phyloP scores from a whole-genome alignment of 1,284 basidiomycete species.

The Butyriboletus appendiculatus region DNA sequence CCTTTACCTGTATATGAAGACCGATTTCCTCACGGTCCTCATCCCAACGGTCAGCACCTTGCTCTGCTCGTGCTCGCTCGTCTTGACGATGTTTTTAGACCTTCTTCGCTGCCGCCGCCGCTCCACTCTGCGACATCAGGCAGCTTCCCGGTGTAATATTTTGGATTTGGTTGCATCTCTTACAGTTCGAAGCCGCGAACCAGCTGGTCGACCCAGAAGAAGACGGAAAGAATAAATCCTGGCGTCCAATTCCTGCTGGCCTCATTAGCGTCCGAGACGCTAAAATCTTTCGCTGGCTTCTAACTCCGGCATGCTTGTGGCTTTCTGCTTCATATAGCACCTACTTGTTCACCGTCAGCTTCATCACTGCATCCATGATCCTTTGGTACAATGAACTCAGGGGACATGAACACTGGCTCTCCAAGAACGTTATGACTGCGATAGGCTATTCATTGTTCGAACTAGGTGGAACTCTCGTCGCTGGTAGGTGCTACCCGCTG shows the following conservation, averaged over 20 bases:
- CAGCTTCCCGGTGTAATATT: slow-evolving; percentile 32
- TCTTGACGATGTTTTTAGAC: slow-evolving; percentile 30
- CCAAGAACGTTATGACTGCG: slow-evolving; percentile 36
- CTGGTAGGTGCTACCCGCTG: slow-evolving; percentile 17
- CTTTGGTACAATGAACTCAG: slow-evolving; percentile 40
- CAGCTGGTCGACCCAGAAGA: slow-evolving; percentile 42
- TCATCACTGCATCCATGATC: slow-evolving; percentile 30
- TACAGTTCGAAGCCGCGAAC: slow-evolving; percentile 49
- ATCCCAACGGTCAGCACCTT: slow-evolving; percentile 39
- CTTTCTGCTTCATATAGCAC: slow-evolving; percentile 37
- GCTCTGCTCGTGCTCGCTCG: slow-evolving; percentile 1
- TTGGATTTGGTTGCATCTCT: slow-evolving; percentile 48
- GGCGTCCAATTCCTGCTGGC: slow-evolving; percentile 43
- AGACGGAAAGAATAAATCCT: slow-evolving; percentile 42
- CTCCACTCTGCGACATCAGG: slow-evolving; percentile 30
- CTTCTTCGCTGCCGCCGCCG: slow-evolving; percentile 37
- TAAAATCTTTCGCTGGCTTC: slow-evolving; percentile 39
- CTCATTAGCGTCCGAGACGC: slow-evolving; percentile 39
- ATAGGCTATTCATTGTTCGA: slow-evolving; percentile 37
- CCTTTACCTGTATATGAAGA: slow-evolving; percentile 40
- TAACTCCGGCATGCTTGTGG: slow-evolving; percentile 36
- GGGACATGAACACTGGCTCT: slow-evolving; percentile 35
- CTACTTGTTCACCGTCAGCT: slow-evolving; percentile 35
- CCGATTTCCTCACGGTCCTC: slow-evolving; percentile 42
- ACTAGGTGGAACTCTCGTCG: slow-evolving; percentile 32